Conservation (phyloP, 768 basidiomycete genomes). For the Mycena crocata region DNA sequence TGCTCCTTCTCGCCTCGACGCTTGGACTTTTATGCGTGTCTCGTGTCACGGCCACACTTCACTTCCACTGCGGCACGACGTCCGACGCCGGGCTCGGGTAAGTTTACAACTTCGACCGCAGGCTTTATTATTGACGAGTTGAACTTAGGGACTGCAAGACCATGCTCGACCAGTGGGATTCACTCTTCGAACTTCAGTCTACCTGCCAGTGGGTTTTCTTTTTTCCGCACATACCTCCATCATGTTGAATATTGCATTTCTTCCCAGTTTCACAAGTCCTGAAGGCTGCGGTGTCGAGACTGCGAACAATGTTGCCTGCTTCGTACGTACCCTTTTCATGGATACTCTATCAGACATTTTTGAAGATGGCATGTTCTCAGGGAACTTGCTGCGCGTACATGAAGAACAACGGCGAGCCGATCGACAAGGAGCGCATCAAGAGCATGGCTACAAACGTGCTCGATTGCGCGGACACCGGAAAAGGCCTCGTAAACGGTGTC, state of each 20-base stretch:
- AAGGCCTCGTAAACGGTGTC: neutral
- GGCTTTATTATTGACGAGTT: neutral
- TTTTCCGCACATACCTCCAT: neutral
- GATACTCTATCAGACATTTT: neutral
- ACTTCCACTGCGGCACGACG: constrained; percentile 1
- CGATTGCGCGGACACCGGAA: constrained; percentile 2
- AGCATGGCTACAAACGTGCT: constrained; percentile 5
- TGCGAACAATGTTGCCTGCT: constrained; percentile 5
- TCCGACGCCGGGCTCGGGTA: constrained; percentile 2
- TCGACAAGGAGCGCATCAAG: constrained; percentile 4
- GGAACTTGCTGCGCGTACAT: constrained; percentile 6
- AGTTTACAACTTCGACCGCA: neutral
- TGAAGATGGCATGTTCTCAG: neutral
- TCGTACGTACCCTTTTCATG: neutral
- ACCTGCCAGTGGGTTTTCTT: neutral
- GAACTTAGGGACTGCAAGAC: constrained; percentile 1
- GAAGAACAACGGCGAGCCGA: constrained; percentile 5
- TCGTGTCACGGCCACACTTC: neutral
- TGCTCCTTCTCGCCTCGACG: constrained; percentile 2
- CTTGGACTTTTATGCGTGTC: neutral
- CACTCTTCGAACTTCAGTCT: constrained; percentile 1
- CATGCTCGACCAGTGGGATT: constrained; percentile 2
- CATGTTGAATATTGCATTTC: neutral
- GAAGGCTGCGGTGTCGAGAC: constrained; percentile 2
- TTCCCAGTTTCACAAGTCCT: neutral